phyloP scores from a whole-genome alignment of 371 early-diverging fungal species.

The Hamiltosporidium tvaerminnensis region DNA sequence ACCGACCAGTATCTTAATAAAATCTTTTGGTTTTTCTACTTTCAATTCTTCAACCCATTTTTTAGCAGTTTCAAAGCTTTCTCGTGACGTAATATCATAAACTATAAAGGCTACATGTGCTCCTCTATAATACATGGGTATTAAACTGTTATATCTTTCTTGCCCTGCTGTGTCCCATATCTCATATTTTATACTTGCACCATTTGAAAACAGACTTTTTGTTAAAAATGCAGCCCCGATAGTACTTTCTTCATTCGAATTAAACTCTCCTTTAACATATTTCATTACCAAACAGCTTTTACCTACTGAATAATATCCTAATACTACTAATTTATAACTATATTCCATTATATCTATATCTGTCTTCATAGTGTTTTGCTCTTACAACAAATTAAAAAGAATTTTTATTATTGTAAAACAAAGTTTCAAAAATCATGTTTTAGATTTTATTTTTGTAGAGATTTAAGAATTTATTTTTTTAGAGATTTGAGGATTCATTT shows the following conservation, averaged over 20 bases:
- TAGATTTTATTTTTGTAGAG: too few relatives aligned
- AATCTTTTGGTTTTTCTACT: slow-evolving; percentile 71
- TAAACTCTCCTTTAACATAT: slow-evolving; percentile 89
- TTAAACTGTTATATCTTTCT: slow-evolving; percentile 78
- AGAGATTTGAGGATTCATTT: too few relatives aligned
- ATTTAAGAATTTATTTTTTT: too few relatives aligned
- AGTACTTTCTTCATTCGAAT: slow-evolving; percentile 91
- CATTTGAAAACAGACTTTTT: slow-evolving; percentile 67
- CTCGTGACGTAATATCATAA: slow-evolving; percentile 77
- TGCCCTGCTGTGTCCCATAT: slow-evolving; percentile 79
- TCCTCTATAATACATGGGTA: slow-evolving; percentile 82
- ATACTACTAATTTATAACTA: slow-evolving; percentile 46
- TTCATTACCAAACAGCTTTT: slow-evolving; percentile 54
- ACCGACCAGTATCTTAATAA: slow-evolving; percentile 65
- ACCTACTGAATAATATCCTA: slow-evolving; percentile 52
- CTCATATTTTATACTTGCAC: slow-evolving; percentile 68
- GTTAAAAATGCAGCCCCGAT: slow-evolving; percentile 98
- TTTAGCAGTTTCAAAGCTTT: slow-evolving; percentile 69
- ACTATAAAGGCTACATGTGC: slow-evolving; percentile 77
- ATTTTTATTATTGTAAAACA: too few relatives aligned
- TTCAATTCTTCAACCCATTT: slow-evolving; percentile 77
- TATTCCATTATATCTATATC: not conserved
- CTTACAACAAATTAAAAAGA: too few relatives aligned
- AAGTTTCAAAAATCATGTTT: too few relatives aligned
- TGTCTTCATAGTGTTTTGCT: too few relatives aligned